A percentile compares a stretch with the other conserved stretches of the same genome.
phyloP scores from a whole-genome alignment of 1,284 basidiomycete species.

The Coriolopsis trogii region DNA sequence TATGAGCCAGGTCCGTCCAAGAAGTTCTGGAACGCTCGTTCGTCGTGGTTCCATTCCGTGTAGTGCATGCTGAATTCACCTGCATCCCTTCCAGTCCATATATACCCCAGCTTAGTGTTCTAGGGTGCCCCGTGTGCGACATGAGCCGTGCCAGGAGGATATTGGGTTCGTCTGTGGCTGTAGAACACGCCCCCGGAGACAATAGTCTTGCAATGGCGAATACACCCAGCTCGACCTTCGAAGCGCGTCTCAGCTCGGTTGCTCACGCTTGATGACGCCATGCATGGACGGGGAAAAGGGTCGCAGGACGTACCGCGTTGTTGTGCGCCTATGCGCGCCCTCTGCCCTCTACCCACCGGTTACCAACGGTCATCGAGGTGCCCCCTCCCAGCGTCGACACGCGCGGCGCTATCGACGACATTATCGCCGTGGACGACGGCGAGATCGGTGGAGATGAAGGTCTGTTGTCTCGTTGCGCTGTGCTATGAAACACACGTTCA shows the following conservation, averaged over 20 bases:
- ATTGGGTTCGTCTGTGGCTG: background rate
- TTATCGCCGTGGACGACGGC: background rate
- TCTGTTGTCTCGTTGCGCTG: constrained; percentile 3
- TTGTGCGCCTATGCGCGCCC: too few species aligned
- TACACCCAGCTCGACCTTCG: too few species aligned
- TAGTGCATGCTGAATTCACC: background rate
- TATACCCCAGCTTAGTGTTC: constrained; percentile 3
- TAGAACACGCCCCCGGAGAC: background rate
- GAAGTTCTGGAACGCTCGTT: too few species aligned
- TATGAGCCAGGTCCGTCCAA: too few species aligned
- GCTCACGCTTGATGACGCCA: too few species aligned
- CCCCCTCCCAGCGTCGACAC: background rate
- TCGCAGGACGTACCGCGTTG: background rate
- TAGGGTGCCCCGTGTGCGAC: constrained; percentile 1
- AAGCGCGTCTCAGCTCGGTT: too few species aligned
- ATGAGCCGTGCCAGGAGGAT: background rate
- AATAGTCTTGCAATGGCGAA: background rate
- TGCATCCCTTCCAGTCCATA: background rate
- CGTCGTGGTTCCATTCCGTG: too few species aligned
- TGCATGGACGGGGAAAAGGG: too few species aligned
- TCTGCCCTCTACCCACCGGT: constrained; percentile 22
- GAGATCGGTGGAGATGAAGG: background rate
- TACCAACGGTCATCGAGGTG: constrained; percentile 3
- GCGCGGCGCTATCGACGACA: background rate
- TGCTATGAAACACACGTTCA: constrained; percentile 2